Evolutionary conservation across 2,329 filamentous ascomycete genomes (phyloP).

Genomic region (Tolypocladium endophyticum): DNA sequence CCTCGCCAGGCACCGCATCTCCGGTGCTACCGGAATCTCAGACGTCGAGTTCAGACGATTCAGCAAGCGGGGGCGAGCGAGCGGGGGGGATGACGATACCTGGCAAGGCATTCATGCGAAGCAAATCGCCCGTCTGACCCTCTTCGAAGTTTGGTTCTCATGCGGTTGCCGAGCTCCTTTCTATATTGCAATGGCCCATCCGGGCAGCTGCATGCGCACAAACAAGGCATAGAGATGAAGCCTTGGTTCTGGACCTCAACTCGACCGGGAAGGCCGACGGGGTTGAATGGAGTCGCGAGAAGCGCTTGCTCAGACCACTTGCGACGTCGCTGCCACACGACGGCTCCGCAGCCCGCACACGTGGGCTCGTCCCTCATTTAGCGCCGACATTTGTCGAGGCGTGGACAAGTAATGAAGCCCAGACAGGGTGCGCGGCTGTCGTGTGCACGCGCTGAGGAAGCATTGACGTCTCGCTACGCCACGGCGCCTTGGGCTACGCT

Average conservation of each 20-base stretch:
- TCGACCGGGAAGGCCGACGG: no score
- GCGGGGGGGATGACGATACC: background rate
- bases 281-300: background rate
- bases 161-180: background rate
- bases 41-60: background rate
- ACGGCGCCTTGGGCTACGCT: background rate
- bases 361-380: background rate
- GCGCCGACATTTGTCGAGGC: background rate
- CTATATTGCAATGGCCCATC: background rate
- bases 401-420: background rate
- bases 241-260: background rate
- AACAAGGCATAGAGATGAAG: background rate
- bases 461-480: background rate
- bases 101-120: background rate
- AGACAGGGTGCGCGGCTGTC: background rate
- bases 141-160: background rate
- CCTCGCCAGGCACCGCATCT: background rate
- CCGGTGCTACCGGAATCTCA: background rate
- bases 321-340: background rate
- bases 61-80: background rate
- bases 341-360: background rate
- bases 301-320: background rate
- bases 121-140: background rate
- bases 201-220: background rate
- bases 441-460: background rate